phyloP scores from a whole-genome alignment of 176 grass and related monocot genomes.

The Carex scoparia region DNA sequence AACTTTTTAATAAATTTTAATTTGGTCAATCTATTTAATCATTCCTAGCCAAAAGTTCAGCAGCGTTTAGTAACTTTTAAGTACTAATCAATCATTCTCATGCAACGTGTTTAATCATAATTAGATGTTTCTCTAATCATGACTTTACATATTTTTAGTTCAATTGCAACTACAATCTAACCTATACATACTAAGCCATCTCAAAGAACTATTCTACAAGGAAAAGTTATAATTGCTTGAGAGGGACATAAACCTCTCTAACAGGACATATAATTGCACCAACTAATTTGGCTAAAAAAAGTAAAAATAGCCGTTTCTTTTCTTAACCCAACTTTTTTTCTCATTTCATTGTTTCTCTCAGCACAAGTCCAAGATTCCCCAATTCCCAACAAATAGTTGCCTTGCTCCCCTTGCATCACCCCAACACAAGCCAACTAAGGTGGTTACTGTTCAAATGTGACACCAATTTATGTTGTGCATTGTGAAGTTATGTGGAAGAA shows the following conservation, averaged over 20 bases:
- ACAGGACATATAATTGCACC: not conserved
- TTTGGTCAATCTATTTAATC: not conserved
- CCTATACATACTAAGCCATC: not conserved
- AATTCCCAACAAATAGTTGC: conserved; percentile 26
- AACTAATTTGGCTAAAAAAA: conserved; percentile 3
- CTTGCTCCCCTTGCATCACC: conserved; percentile 23
- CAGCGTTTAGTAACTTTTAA: not conserved
- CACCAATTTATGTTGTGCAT: not conserved
- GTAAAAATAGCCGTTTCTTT: conserved; percentile 10
- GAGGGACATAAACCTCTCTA: conserved; percentile 10
- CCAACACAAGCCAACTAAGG: not conserved
- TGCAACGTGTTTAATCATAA: not conserved
- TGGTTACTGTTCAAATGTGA: conserved; percentile 20
- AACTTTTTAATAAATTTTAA: not conserved
- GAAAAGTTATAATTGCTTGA: conserved; percentile 19
- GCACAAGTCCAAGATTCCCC: conserved; percentile 15
- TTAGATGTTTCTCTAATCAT: not conserved
- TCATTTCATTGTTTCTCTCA: conserved; percentile 13
- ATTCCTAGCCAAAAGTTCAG: not conserved
- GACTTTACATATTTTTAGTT: not conserved
- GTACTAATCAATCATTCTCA: not conserved
- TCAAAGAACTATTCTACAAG: not conserved
- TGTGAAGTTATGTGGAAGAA: not conserved
- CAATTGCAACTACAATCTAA: not conserved
- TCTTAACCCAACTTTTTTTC: not conserved